Base-by-base conservation (phyloP, 352 stramenopile species). In the Phytophthora sp. region DNA sequence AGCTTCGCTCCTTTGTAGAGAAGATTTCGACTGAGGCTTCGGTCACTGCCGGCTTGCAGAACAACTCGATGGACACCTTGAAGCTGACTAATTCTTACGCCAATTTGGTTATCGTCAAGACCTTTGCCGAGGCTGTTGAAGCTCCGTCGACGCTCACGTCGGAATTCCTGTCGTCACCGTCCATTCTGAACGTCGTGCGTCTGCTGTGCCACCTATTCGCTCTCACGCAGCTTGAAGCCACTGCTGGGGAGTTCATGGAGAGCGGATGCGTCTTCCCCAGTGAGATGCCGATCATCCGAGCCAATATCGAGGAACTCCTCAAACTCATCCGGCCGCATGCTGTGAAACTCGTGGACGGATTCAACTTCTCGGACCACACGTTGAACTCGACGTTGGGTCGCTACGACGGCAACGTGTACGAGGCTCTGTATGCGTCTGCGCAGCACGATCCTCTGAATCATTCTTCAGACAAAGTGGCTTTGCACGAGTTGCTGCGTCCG, bases 381-480 rank as follows among this genome's bases (percentile, higher is more conserved):
- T 58, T 95, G 36, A 93, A 95, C 80, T 90, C 84, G 66, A 80
- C 80, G 23, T 69, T 95, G 33, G 87, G 87, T 23, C 79, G 84
- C 51, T 88, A 84, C 47, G 82, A 94, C 52, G 87, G 85, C n/a
- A 79, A 88, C 12, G 76, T 91, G 41, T 94, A 95, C 74, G 77
- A 91, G 41, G 80, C 80, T 54, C 55, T 91, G 55, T 88, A 85
- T 39, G 74, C 75, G 52, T 79, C 77, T 45, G 71, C 78, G 20
- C 70, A 88, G 71, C 77, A 80, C 52, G 78, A 92, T n/a, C 81
- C 79, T 2, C 55, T 92, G 58, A 92, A 92, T 61, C 59, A 76
- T 30, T 71, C 73, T 13, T 82, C 73, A 29, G 82, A 87, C 55
- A 88, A 86, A 58, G 73, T 89, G 33, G 82, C 80, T 16, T 76